Conservation (phyloP, 768 basidiomycete genomes). For the Suillus ampliporus region DNA sequence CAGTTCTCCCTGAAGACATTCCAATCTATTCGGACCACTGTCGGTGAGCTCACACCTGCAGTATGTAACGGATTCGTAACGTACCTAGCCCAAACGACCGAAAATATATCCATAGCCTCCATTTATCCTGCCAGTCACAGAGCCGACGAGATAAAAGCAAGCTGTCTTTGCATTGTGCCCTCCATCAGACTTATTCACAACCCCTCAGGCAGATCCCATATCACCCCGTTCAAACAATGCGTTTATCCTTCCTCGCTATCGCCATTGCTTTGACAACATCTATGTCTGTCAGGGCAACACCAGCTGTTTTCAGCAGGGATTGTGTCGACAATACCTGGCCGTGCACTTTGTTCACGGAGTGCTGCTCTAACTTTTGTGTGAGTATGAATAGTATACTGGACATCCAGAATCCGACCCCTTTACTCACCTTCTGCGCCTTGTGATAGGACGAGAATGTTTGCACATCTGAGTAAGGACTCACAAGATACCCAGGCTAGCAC, state of each 20-base stretch:
- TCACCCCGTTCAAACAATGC: background rate
- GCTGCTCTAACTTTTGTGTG: no score
- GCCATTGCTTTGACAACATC: background rate
- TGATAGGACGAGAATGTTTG: no score
- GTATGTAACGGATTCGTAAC: no score
- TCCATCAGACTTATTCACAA: background rate
- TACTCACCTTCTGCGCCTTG: background rate
- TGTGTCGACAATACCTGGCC: no score
- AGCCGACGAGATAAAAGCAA: background rate
- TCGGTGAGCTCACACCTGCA: no score
- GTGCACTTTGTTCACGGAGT: no score
- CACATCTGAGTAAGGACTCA: fast-evolving
- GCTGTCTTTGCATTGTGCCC: no score
- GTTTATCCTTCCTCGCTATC: background rate
- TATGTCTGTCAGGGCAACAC: background rate
- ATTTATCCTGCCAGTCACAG: background rate
- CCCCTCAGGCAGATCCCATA: background rate
- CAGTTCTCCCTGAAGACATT: no score
- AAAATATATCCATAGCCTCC: no score
- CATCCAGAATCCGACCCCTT: background rate
- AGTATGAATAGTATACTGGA: no score
- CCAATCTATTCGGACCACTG: no score
- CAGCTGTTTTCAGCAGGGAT: background rate
- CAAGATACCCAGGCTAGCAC: background rate
- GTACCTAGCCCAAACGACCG: no score